These are phyloP conservation scores for Boletus fagicola DNA, from an alignment of 768 basidiomycete species.

Conservation along the genomic window DNA sequence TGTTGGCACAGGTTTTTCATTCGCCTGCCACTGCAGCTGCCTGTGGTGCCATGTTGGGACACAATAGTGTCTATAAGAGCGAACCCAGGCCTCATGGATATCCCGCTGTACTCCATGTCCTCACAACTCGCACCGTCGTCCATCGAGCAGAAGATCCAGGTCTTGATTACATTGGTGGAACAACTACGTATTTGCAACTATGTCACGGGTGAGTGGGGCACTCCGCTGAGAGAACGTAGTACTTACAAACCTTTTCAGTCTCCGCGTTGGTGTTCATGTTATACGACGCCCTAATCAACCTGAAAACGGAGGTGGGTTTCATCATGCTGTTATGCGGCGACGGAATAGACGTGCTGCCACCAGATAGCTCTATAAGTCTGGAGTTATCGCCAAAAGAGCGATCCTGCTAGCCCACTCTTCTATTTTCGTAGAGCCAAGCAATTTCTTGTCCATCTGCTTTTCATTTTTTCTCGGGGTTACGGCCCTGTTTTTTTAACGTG, in stretches of 20 bases:
- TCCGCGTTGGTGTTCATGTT: constrained; percentile 18
- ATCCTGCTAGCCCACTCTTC: neutral
- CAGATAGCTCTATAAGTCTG: constrained; percentile 23
- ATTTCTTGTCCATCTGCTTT: constrained; percentile 13
- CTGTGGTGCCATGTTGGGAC: neutral
- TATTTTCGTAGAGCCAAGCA: neutral
- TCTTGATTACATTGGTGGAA: constrained; percentile 1
- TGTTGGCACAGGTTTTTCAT: constrained; percentile 3
- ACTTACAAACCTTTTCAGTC: constrained; percentile 4
- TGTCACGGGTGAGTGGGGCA: constrained; percentile 5
- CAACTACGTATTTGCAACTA: constrained; percentile 20
- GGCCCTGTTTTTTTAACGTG: constrained; percentile 23
- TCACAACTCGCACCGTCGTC: constrained; percentile 2
- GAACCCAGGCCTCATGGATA: neutral
- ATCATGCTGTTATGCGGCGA: neutral
- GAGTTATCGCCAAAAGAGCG: constrained; percentile 1
- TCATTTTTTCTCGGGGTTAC: constrained; percentile 26
- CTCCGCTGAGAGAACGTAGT: neutral
- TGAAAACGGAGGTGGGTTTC: constrained; percentile 17
- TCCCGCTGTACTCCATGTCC: constrained; percentile 7
- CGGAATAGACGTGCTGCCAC: neutral
- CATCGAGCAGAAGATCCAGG: constrained; percentile 3
- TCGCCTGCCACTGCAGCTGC: neutral
- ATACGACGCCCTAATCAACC: constrained; percentile 22
- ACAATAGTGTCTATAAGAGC: neutral